A percentile compares a stretch with the other conserved stretches of the same genome.
Evolutionary conservation across 345 rosid genomes (phyloP).

Genomic region (Combretum micranthum): DNA sequence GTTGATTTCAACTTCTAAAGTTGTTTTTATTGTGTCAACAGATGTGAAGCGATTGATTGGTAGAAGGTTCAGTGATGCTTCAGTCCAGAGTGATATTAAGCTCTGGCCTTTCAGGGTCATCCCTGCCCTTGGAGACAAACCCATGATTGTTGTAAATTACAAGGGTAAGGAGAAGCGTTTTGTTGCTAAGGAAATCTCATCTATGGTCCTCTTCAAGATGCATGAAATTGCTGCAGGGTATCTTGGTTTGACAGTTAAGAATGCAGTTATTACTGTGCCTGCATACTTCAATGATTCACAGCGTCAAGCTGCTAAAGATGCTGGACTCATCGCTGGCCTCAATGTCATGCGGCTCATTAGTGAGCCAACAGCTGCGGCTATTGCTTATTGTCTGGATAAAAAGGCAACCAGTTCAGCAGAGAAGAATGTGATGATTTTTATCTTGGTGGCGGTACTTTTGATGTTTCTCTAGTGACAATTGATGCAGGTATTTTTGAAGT

Average conservation of each 20-base stretch:
- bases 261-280: slow-evolving; percentile 68
- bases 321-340: slow-evolving; percentile 63
- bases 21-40: slow-evolving; percentile 4
- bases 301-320: slow-evolving; percentile 66
- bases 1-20: too few species aligned
- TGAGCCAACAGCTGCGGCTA: slow-evolving; percentile 78
- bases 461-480: slow-evolving; percentile 59
- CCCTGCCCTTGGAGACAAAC: slow-evolving; percentile 54
- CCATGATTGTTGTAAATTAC: slow-evolving; percentile 51
- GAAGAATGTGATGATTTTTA: slow-evolving; percentile 63
- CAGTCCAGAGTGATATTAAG: slow-evolving; percentile 60
- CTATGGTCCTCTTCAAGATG: slow-evolving; percentile 75
- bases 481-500: slow-evolving; percentile 74
- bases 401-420: slow-evolving; percentile 59
- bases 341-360: slow-evolving; percentile 67
- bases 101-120: slow-evolving; percentile 63
- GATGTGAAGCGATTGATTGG: slow-evolving; percentile 78
- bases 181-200: slow-evolving; percentile 69
- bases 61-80: slow-evolving; percentile 47
- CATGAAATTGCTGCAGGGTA: slow-evolving; percentile 72
- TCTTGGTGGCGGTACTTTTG: slow-evolving; percentile 66
- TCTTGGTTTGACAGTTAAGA: slow-evolving; percentile 45
- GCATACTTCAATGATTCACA: slow-evolving; percentile 73
- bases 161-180: slow-evolving; percentile 61
- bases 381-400: slow-evolving; percentile 73